Percentiles rank a stretch among this genome's conserved stretches.
phyloP scores from a whole-genome alignment of 306 rosid genomes.

The Dicorynia guianensis region DNA sequence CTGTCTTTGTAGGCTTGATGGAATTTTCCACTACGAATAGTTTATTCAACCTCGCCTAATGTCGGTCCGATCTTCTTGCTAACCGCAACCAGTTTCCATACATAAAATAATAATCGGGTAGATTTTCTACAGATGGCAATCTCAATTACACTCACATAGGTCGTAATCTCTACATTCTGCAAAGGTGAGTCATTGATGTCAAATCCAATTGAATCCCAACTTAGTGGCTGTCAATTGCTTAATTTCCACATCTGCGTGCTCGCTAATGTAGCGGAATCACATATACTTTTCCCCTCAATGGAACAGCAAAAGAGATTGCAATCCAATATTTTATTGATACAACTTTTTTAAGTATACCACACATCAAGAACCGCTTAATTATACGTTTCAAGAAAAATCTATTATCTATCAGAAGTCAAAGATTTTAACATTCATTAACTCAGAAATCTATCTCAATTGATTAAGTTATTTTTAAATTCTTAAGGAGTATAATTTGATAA shows the following conservation, averaged over 20 bases:
- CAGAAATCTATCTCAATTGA: too few species aligned
- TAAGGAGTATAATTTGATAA: too few species aligned
- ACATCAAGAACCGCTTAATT: neutral
- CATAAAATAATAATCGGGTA: neutral
- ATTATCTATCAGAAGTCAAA: too few species aligned
- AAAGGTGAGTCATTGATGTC: conserved; percentile 10
- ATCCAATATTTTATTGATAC: neutral
- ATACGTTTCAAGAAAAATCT: neutral
- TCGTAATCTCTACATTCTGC: neutral
- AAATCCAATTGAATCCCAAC: conserved; percentile 5
- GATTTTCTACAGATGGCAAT: neutral
- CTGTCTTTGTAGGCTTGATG: neutral
- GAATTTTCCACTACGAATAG: neutral
- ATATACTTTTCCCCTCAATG: neutral
- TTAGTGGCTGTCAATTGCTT: neutral
- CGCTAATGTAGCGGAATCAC: neutral
- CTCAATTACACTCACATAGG: neutral
- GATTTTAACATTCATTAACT: too few species aligned
- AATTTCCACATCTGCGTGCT: neutral
- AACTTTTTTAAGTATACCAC: neutral
- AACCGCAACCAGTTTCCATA: neutral
- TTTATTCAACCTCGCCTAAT: neutral
- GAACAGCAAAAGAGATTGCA: neutral
- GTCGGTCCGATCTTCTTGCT: conserved; percentile 20
- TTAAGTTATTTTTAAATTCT: too few species aligned